These are phyloP conservation scores for Russula dissimulans DNA, from an alignment of 768 basidiomycete genomes.

Conservation along the genomic window DNA sequence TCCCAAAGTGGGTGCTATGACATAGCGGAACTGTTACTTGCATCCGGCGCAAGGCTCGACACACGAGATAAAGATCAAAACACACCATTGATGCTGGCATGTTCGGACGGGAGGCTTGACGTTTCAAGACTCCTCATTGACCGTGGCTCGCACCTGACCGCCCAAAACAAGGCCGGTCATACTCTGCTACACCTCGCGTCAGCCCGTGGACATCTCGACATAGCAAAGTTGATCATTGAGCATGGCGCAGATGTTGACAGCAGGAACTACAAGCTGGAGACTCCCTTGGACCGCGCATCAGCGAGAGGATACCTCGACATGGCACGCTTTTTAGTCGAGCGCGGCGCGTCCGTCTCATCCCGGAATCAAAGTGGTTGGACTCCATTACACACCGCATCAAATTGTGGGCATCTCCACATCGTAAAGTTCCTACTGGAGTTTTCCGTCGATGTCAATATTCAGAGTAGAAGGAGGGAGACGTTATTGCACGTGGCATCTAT, in stretches of 20 bases:
- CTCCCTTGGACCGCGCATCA: neutral
- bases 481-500: neutral
- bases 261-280: too few relatives aligned
- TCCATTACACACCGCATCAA: neutral
- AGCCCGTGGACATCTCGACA: neutral
- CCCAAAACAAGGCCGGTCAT: too few relatives aligned
- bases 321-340: neutral
- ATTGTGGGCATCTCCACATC: neutral
- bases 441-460: neutral
- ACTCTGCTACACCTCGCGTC: neutral
- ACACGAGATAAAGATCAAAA: too few relatives aligned
- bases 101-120: neutral
- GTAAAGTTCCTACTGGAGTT: neutral
- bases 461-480: neutral
- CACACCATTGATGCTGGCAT: neutral
- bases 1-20: neutral
- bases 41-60: neutral
- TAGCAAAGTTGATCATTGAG: neutral
- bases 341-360: neutral
- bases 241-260: neutral
- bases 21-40: neutral
- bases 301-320: neutral
- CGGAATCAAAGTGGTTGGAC: neutral
- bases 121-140: neutral
- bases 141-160: neutral